Evolutionary conservation across 2,329 filamentous ascomycete species (phyloP), one percentile per base, ranked within the genome.

Genomic region (Tolypocladium sp.): DNA sequence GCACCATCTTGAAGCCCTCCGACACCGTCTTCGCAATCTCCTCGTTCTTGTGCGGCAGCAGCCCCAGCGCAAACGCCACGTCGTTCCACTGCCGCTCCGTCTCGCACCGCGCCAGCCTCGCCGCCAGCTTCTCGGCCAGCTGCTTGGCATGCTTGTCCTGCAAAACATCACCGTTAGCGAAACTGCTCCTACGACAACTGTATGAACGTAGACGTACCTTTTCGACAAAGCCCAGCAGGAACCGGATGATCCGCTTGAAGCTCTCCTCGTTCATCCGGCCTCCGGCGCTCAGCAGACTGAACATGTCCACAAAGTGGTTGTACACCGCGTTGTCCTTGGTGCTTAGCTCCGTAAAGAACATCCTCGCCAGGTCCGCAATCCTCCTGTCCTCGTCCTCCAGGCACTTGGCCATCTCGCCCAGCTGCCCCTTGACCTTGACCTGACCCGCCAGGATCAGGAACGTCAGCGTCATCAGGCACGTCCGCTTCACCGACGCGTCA

Each of bases 281-380:
- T 66, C 95, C 93, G 0, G 92, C 89, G 60, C 90, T 94, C 54
- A 99, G 79, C 64, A 97, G 77, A 69, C 90, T 93, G 74, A 99
- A 99, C 91, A 99, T 97, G 71, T 99, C 94, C 35, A 99, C 92
- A 74, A 99, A 99, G 76, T 99, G 93, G 72, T 99, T 99, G 74
- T 99, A 99, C 2, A 99, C 91, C 2, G 94, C 94, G 70, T 99
- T 99, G 72, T 99, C 94, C 78, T 99, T 99, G 66, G 92, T 96
- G 62, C 92, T 92, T 58, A 99, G 82, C 74, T 99, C 94, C 0
- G 91, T 93, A 74, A 99, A 99, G 84, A 99, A 99, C 93, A 97
- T 97, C 60, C 91, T 83, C 17, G 92, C 91, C 69, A 99, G 82
- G 70, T 99, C 94, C 0, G 92, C 90, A 63, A 97, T 96, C 62